A percentile compares a stretch with the other conserved stretches of the same genome.
These are phyloP conservation scores for Alternaria consortialis DNA, from an alignment of 2,329 filamentous ascomycete genomes.

Conservation along the genomic window DNA sequence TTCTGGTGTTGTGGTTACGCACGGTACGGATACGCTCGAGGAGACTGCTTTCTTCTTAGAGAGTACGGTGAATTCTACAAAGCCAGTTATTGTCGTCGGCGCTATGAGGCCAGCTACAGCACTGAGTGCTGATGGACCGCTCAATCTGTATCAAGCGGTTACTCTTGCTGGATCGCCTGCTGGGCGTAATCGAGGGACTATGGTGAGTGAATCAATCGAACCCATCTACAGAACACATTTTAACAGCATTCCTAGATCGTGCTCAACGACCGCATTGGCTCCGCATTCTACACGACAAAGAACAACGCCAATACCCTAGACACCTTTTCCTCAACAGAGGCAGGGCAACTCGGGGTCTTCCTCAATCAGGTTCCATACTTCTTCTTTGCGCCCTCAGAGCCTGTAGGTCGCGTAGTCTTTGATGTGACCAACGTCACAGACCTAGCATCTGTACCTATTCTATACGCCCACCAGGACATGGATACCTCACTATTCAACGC, in stretches of 20 bases:
- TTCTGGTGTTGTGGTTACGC: slow-evolving; percentile 66
- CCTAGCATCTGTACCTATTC: slow-evolving; percentile 66
- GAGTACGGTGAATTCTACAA: slow-evolving; percentile 64
- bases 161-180: slow-evolving; percentile 61
- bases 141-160: slow-evolving; percentile 69
- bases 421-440: slow-evolving; percentile 52
- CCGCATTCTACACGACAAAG: slow-evolving; percentile 68
- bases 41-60: slow-evolving; percentile 72
- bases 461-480: slow-evolving; percentile 66
- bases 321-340: slow-evolving; percentile 67
- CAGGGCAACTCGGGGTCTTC: slow-evolving; percentile 65
- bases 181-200: slow-evolving; percentile 62
- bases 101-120: slow-evolving; percentile 71
- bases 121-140: slow-evolving; percentile 69
- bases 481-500: slow-evolving; percentile 59
- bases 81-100: slow-evolving; percentile 68
- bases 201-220: slow-evolving; percentile 42
- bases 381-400: slow-evolving; percentile 63
- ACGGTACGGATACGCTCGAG: slow-evolving; percentile 72
- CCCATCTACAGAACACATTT: background rate
- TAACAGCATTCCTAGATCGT: slow-evolving; percentile 51
- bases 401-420: slow-evolving; percentile 56
- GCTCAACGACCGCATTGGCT: slow-evolving; percentile 69
- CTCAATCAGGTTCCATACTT: slow-evolving; percentile 67
- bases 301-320: slow-evolving; percentile 70